Evolutionary conservation across 1,139 yeast genomes (phyloP).

Genomic region (Lodderomyces parapsilosis): DNA sequence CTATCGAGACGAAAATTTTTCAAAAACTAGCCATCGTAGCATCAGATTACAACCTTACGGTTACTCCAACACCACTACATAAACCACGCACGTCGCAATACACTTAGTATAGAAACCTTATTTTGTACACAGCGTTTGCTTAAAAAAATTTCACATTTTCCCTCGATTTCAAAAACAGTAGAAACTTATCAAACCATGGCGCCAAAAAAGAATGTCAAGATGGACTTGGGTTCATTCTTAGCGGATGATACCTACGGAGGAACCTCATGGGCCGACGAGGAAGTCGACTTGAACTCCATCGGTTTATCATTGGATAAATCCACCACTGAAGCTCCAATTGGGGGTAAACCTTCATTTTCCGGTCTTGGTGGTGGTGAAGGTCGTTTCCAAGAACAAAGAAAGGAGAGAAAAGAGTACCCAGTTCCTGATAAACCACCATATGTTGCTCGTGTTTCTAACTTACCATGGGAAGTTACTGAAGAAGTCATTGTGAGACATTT

Average conservation of each 20-base stretch:
- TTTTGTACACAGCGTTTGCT: not conserved
- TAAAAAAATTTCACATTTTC: not conserved
- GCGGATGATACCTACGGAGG: conserved; percentile 50
- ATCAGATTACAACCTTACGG: not conserved
- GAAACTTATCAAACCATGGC: conserved; percentile 19
- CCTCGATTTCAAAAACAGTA: not conserved
- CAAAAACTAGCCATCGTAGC: not conserved
- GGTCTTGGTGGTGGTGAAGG: conserved; percentile 9
- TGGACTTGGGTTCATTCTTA: conserved; percentile 52
- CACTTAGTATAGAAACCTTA: not conserved
- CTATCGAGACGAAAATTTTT: not conserved
- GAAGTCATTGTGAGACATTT: conserved; percentile 65
- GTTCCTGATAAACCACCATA: conserved; percentile 91
- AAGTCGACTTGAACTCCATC: conserved; percentile 54
- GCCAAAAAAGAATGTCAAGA: conserved; percentile 44
- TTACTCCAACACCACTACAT: not conserved
- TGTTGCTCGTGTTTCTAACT: conserved; percentile 82
- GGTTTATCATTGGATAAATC: conserved; percentile 36
- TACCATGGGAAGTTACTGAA: conserved; percentile 82
- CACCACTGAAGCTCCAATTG: conserved; percentile 28
- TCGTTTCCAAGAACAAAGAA: conserved; percentile 16
- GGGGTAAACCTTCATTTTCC: conserved; percentile 2
- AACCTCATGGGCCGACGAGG: conserved; percentile 61
- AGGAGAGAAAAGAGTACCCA: conserved; percentile 67
- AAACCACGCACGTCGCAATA: not conserved